These are phyloP conservation scores for Hirschfeldia incana DNA, from an alignment of 345 rosid species.

Conservation along the genomic window DNA sequence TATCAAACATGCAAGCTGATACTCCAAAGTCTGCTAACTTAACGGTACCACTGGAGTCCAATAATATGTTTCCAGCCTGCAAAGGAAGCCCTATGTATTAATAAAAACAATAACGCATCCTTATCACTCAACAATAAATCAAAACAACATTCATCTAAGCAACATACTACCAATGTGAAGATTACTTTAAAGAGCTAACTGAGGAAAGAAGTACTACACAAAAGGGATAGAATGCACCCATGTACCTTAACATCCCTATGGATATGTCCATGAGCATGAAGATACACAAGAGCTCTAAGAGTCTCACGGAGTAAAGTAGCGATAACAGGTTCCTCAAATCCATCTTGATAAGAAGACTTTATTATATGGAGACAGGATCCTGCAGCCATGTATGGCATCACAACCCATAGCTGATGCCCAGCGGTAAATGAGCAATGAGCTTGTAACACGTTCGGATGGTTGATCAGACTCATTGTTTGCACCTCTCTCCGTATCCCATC, in stretches of 20 bases:
- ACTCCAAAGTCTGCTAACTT: slow-evolving; percentile 98
- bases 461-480: slow-evolving; percentile 88
- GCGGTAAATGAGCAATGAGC: slow-evolving; percentile 92
- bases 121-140: slow-evolving; percentile 10
- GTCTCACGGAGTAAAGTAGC: slow-evolving; percentile 85
- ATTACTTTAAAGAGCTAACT: slow-evolving; percentile 1
- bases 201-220: slow-evolving; percentile 12
- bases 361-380: slow-evolving; percentile 98
- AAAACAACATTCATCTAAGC: slow-evolving; percentile 1
- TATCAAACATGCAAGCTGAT: slow-evolving; percentile 97
- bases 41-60: slow-evolving; percentile 77
- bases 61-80: slow-evolving; percentile 94
- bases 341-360: slow-evolving; percentile 77
- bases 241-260: slow-evolving; percentile 98
- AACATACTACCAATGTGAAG: not conserved
- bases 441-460: slow-evolving; percentile 79
- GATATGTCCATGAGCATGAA: slow-evolving; percentile 91
- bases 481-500: slow-evolving; percentile 97
- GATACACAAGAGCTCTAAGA: slow-evolving; percentile 94
- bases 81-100: slow-evolving; percentile 30
- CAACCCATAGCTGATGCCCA: slow-evolving; percentile 90
- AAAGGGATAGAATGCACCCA: slow-evolving; percentile 1
- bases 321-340: slow-evolving; percentile 96
- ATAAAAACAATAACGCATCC: slow-evolving; percentile 6
- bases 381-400: slow-evolving; percentile 99